A percentile compares a stretch with the other conserved stretches of the same genome.
Conservation (phyloP, 176 grass and related monocot species). For the Oryza glaberrima region DNA sequence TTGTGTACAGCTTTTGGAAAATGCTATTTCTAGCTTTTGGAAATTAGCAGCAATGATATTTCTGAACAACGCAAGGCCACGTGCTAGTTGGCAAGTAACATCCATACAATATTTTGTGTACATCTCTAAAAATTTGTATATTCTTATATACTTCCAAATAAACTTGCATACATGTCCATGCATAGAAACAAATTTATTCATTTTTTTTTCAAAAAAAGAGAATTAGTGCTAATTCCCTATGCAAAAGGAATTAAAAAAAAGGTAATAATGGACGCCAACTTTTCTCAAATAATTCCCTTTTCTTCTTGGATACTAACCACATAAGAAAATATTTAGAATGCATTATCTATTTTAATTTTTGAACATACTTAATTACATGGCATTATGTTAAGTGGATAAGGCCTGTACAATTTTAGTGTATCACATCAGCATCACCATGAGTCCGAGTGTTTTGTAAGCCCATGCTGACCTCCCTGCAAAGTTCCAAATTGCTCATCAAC, state of each 20-base stretch:
- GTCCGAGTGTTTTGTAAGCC: conserved; percentile 36
- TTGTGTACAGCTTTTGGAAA: too few species aligned
- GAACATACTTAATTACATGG: background rate
- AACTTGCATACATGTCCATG: background rate
- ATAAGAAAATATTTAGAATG: background rate
- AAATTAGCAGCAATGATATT: conserved; percentile 29
- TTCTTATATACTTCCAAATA: background rate
- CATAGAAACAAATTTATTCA: background rate
- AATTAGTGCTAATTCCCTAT: background rate
- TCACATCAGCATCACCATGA: conserved; percentile 29
- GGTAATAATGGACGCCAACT: too few species aligned
- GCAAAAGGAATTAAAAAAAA: too few species aligned
- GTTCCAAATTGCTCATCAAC: conserved; percentile 42
- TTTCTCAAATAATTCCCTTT: background rate
- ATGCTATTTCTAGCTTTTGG: conserved; percentile 18
- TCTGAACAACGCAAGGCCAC: conserved; percentile 12
- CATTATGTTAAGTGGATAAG: conserved; percentile 40
- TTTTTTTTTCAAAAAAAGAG: background rate
- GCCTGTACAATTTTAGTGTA: conserved; percentile 10
- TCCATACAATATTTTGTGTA: background rate
- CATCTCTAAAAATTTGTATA: background rate
- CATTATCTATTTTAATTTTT: background rate
- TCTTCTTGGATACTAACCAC: background rate
- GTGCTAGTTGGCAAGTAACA: background rate
- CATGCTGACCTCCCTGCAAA: conserved; percentile 46